Evolutionary conservation across 352 stramenopile species (phyloP), one percentile per base, ranked within the genome.

Genomic region (Aphanomyces euteiches): DNA sequence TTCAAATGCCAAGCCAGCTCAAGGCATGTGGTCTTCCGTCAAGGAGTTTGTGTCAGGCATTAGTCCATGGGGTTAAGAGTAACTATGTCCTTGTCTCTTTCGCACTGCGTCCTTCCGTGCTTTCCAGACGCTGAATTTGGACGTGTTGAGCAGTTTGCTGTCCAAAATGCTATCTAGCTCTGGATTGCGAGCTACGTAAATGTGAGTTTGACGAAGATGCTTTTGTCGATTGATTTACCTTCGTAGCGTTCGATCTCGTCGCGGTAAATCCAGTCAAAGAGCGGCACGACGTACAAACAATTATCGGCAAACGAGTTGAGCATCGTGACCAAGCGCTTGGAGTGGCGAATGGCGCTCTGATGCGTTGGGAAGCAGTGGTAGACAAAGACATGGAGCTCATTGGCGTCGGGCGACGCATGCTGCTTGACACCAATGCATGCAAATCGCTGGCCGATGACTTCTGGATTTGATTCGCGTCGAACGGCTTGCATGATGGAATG

Each of bases 361-460:
- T 80, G 80, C 36, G 86, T 92, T 12, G 86, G 85, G 36, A 91
- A 90, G 59, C 83, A 90, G 61, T 94, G 86, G 47, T 90, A 92
- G 8, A 94, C 86, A 58, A 90, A 80, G 10, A 94, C 77, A 15
- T 73, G 72, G 7, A 90, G 79, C 39, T 79, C 76, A 56, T 90
- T 83, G 10, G 89, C 74, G 48, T 77, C 75, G 68, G 34, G 0
- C 4, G 34, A 47, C 47, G 17, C 19, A 12, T 34, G 7, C 48
- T 60, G 56, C 34, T 79, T 74, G 54, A 85, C 47, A 7, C 75
- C 82, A 47, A 92, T 79, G 56, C 83, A 91, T 6, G 86, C 86
- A 64, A 82, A 93, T 34, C 86, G 84, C 69, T 94, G 86, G 60
- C 80, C 84, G 10, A 79, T 92, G 21, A 76, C 76, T 8, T 47